Conservation (phyloP, 371 early-diverging fungal species). For the Mortierella sp. region DNA sequence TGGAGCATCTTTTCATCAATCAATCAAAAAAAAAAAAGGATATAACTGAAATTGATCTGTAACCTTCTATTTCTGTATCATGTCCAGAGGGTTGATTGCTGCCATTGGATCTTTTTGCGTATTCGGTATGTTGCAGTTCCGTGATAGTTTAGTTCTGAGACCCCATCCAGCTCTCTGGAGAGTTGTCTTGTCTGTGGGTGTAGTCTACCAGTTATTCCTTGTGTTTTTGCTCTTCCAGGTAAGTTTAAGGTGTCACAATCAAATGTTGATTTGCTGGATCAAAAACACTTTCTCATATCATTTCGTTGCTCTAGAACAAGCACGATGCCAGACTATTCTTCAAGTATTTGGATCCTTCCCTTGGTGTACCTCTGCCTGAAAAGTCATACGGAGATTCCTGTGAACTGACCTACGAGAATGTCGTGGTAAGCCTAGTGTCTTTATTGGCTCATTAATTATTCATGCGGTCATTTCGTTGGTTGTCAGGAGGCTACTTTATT, state of each 20-base stretch:
- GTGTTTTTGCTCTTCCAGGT: slow-evolving; percentile 94
- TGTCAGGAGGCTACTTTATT: background rate
- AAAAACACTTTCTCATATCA: background rate
- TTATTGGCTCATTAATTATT: slow-evolving; percentile 1
- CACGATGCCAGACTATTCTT: slow-evolving; percentile 85
- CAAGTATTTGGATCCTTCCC: slow-evolving; percentile 79
- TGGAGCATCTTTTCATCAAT: background rate
- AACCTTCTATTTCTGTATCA: background rate
- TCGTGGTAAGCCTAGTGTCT: slow-evolving; percentile 67
- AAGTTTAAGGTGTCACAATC: slow-evolving; percentile 16
- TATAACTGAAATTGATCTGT: background rate
- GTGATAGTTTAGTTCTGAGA: slow-evolving; percentile 94
- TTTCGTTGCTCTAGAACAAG: slow-evolving; percentile 74
- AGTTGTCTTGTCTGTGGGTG: slow-evolving; percentile 83
- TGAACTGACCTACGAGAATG: slow-evolving; percentile 80
- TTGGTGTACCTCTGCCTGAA: slow-evolving; percentile 90
- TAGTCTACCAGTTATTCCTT: slow-evolving; percentile 88
- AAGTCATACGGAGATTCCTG: slow-evolving; percentile 93
- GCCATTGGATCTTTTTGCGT: slow-evolving; percentile 80
- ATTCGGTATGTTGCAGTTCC: slow-evolving; percentile 89
- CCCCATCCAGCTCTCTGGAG: slow-evolving; percentile 98
- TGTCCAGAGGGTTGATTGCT: slow-evolving; percentile 71
- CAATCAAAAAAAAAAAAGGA: background rate
- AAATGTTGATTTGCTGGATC: background rate
- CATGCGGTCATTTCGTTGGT: background rate